Conservation (phyloP, 805 yeast genomes). For the Torulaspora quercuum region DNA sequence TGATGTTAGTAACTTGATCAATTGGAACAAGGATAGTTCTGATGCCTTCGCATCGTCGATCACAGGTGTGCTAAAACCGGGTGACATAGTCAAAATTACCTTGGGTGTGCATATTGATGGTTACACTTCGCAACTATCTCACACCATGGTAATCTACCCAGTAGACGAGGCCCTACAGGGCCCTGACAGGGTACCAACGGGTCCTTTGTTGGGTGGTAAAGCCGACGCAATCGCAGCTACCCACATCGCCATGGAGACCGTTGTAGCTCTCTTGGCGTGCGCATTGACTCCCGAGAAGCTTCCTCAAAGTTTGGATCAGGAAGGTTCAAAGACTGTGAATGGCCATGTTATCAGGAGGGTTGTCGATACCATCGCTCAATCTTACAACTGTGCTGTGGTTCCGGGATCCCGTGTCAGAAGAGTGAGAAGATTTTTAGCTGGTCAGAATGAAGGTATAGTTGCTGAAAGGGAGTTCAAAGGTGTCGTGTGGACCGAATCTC, state of each 20-base stretch:
- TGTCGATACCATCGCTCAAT: constrained; percentile 83
- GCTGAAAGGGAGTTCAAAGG: constrained; percentile 93
- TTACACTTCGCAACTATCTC: constrained; percentile 81
- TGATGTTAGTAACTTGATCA: constrained; percentile 43
- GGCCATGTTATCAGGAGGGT: constrained; percentile 68
- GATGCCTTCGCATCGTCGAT: constrained; percentile 25
- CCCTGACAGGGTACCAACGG: constrained; percentile 49
- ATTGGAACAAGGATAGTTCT: constrained; percentile 27
- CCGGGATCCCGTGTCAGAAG: constrained; percentile 94
- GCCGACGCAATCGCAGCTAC: constrained; percentile 91
- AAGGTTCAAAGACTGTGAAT: constrained; percentile 42
- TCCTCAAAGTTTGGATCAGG: constrained; percentile 48
- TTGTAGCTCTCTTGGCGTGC: constrained; percentile 70
- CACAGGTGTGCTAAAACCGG: constrained; percentile 44
- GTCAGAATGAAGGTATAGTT: constrained; percentile 89
- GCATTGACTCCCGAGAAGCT: constrained; percentile 72
- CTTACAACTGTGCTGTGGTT: constrained; percentile 77
- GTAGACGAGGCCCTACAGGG: constrained; percentile 45
- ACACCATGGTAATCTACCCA: constrained; percentile 81
- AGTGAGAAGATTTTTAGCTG: constrained; percentile 88
- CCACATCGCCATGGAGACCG: constrained; percentile 83
- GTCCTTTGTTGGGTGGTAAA: constrained; percentile 76
- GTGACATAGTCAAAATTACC: constrained; percentile 81
- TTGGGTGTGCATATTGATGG: constrained; percentile 95
- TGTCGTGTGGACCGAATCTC: constrained; percentile 80